phyloP scores from a whole-genome alignment of 768 basidiomycete genomes.

The Tulasnella sp. region DNA sequence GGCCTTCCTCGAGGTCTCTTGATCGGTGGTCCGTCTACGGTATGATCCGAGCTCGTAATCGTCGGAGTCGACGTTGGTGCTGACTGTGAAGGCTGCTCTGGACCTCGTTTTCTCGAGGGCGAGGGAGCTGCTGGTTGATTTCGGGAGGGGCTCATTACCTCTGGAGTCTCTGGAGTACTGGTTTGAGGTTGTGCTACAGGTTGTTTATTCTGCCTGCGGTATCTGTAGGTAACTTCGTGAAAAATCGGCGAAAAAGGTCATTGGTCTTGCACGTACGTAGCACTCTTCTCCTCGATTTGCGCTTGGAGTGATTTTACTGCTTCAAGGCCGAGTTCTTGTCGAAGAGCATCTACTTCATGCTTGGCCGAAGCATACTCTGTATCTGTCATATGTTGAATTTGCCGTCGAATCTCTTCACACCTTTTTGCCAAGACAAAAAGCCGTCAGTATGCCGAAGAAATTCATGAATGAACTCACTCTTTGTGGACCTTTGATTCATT shows the following conservation, averaged over 20 bases:
- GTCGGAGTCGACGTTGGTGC: conserved; percentile 23
- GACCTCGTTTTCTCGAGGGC: conserved; percentile 2
- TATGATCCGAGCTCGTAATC: conserved; percentile 5
- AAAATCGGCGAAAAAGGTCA: conserved; percentile 21
- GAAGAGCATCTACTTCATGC: conserved; percentile 58
- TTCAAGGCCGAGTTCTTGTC: conserved; percentile 61
- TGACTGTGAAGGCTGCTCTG: conserved; percentile 27
- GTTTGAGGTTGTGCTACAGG: conserved; percentile 1
- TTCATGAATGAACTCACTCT: conserved; percentile 38
- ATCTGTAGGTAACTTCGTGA: conserved; percentile 5
- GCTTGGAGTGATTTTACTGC: conserved; percentile 59
- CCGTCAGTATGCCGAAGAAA: conserved; percentile 15
- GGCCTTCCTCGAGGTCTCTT: conserved; percentile 55
- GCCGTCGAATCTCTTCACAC: conserved; percentile 47
- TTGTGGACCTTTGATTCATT: conserved; percentile 51
- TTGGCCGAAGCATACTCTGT: conserved; percentile 67
- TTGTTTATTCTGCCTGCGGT: not conserved
- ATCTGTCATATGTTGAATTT: conserved; percentile 55
- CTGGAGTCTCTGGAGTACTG: not conserved
- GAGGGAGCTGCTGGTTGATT: conserved; percentile 8
- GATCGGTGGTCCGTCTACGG: conserved; percentile 15
- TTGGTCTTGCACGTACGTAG: conserved; percentile 40
- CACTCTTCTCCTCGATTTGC: conserved; percentile 56
- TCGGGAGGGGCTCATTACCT: conserved; percentile 9
- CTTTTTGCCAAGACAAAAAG: too few relatives aligned